Conservation (phyloP, 1,139 yeast genomes). For the Scheffersomyces parashehatae region DNA sequence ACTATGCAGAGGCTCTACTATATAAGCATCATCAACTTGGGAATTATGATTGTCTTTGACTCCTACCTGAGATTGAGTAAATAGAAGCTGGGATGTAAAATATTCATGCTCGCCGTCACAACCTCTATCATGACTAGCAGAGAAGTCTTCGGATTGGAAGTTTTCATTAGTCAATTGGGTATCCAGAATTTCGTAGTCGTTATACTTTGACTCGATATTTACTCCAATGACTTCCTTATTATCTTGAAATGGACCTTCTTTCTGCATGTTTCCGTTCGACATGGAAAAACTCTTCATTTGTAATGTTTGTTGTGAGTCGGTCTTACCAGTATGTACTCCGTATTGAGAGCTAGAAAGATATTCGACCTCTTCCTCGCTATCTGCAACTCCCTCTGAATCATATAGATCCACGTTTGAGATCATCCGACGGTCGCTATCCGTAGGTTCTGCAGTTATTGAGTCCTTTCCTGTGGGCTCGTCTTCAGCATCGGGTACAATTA, state of each 20-base stretch:
- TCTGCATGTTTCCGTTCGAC: too few species aligned
- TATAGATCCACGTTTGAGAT: too few species aligned
- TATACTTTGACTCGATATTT: neutral
- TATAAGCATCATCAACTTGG: too few species aligned
- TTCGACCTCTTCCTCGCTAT: slow-evolving; percentile 16
- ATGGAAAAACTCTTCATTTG: too few species aligned
- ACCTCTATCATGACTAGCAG: neutral
- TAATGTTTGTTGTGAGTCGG: neutral
- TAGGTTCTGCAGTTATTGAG: too few species aligned
- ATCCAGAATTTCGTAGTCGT: neutral
- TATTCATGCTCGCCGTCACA: neutral
- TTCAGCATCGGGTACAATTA: too few species aligned
- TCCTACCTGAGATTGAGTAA: neutral
- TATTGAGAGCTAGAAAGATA: slow-evolving; percentile 4
- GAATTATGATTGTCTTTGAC: too few species aligned
- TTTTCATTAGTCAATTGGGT: slow-evolving; percentile 7
- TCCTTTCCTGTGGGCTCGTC: too few species aligned
- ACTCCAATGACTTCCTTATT: too few species aligned
- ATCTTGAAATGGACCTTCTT: too few species aligned
- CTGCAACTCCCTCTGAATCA: slow-evolving; percentile 7
- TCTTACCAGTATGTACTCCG: neutral
- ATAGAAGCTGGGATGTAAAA: neutral
- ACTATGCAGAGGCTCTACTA: too few species aligned
- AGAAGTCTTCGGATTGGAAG: slow-evolving; percentile 12
- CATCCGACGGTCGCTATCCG: too few species aligned